Evolutionary conservation across 2,329 filamentous ascomycete genomes (phyloP).

Genomic region (Diplodia scrobiculata): DNA sequence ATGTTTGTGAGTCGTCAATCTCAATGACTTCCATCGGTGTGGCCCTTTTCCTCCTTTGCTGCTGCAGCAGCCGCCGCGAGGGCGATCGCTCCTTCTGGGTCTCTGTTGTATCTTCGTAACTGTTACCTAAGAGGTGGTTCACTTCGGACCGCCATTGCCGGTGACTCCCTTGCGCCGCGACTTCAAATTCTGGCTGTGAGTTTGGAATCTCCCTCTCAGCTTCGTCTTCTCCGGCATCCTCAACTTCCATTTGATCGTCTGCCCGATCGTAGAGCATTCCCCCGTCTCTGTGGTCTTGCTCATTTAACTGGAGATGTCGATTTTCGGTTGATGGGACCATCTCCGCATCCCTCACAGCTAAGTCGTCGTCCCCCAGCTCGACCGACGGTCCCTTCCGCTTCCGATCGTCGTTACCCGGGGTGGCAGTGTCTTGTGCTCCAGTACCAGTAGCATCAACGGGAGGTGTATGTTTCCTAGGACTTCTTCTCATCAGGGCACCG

Average conservation of each 20-base stretch:
- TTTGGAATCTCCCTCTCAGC: neutral
- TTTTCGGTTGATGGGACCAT: neutral
- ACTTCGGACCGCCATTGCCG: neutral
- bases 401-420: neutral
- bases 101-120: neutral
- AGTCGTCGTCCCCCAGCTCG: neutral
- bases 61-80: neutral
- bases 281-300: neutral
- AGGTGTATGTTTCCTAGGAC: neutral
- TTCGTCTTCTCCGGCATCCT: neutral
- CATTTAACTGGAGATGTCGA: too few relatives aligned
- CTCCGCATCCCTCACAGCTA: neutral
- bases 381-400: neutral
- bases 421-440: too few relatives aligned
- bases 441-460: neutral
- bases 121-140: neutral
- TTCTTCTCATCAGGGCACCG: neutral
- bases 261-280: neutral
- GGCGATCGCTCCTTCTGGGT: neutral
- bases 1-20: constrained; percentile 3
- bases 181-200: neutral
- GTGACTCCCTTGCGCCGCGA: neutral
- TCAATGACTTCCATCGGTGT: constrained; percentile 4
- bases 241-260: neutral
- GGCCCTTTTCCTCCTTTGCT: neutral